phyloP scores from a whole-genome alignment of 2,329 filamentous ascomycete species.

The Colletotrichum sp. region DNA sequence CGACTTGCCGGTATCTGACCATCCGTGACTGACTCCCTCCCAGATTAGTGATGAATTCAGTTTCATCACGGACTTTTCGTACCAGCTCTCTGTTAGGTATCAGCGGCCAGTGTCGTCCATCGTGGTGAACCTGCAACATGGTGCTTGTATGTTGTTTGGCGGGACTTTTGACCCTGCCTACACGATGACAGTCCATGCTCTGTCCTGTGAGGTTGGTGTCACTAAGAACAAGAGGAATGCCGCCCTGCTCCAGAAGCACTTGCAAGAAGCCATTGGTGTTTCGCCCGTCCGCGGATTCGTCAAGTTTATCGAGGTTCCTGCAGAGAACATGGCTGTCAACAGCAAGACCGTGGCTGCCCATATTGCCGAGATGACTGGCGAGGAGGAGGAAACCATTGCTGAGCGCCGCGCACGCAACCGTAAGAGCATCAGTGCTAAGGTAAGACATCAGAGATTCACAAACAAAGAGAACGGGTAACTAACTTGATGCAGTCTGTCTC shows the following conservation, averaged over 20 bases:
- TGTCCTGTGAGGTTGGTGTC: constrained; percentile 71
- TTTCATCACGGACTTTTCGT: constrained; percentile 75
- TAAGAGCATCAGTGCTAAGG: constrained; percentile 41
- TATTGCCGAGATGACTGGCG: constrained; percentile 59
- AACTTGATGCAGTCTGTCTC: not conserved
- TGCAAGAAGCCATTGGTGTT: constrained; percentile 75
- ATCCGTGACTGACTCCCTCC: constrained; percentile 2
- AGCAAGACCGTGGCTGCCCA: constrained; percentile 73
- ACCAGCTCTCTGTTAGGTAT: constrained; percentile 76
- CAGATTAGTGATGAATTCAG: constrained; percentile 78
- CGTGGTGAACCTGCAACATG: constrained; percentile 77
- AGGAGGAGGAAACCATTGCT: constrained; percentile 22
- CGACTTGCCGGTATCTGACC: not conserved
- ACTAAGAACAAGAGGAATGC: constrained; percentile 83
- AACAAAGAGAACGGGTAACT: not conserved
- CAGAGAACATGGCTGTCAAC: constrained; percentile 74
- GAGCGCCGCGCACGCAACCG: constrained; percentile 25
- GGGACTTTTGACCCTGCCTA: constrained; percentile 83
- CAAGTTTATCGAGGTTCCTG: constrained; percentile 71
- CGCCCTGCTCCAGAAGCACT: constrained; percentile 75
- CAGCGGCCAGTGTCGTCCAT: constrained; percentile 76
- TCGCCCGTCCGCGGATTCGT: constrained; percentile 70
- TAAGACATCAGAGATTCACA: constrained; percentile 14
- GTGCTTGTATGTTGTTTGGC: constrained; percentile 75
- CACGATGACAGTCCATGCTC: constrained; percentile 73